Evolutionary conservation across 805 yeast genomes (phyloP), one percentile per base, ranked within the genome.

Genomic region (Barnettozyma botsteinii): DNA sequence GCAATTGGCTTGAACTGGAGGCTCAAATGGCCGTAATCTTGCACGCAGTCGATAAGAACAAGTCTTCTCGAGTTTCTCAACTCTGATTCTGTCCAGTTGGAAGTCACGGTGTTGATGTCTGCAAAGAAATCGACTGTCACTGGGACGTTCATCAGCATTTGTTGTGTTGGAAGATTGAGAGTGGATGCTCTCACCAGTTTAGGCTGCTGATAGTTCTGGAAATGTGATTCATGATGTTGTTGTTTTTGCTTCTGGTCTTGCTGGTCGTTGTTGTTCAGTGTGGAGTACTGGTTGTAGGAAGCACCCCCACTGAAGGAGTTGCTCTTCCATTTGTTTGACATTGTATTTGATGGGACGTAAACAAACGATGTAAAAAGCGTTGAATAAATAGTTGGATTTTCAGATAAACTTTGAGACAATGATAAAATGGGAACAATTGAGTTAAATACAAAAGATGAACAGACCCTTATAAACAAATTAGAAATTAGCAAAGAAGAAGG

Each of bases 11-110:
- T 48, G 44, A 72, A 69, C 18, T 59, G 53, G 25, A 73, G 62
- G 15, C 63, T 42, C 45, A 70, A 46, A 46, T 62, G 50, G 38
- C 61, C 46, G 37, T 59, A 53, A 12, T 52, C 48, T 42, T 66
- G 69, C 7, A 46, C 49, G 47, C 73, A 67, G 3, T 62, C 57
- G 48, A 77, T 69, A 27, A 60, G 55, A 4, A 78, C 79, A 33
- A 78, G 61, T 31, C 83, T 57, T 38, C 84, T 60, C 27, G 66
- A 62, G 12, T 53, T 50, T 17, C 50, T 47, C 26, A 57, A 48
- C 46, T 77, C 83, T 27, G 64, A 66, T 5, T 51, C 51, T 1
- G 71, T 58, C 82, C 83, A 78, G 47, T 62, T 51, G 28, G 54
- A 52, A 1, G 70, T 60, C 67, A 75, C 64, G 2, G 46, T 19